Percentiles rank a stretch among this genome's conserved stretches.
Evolutionary conservation across 2,329 filamentous ascomycete species (phyloP).

Genomic region (Claviceps pusilla): DNA sequence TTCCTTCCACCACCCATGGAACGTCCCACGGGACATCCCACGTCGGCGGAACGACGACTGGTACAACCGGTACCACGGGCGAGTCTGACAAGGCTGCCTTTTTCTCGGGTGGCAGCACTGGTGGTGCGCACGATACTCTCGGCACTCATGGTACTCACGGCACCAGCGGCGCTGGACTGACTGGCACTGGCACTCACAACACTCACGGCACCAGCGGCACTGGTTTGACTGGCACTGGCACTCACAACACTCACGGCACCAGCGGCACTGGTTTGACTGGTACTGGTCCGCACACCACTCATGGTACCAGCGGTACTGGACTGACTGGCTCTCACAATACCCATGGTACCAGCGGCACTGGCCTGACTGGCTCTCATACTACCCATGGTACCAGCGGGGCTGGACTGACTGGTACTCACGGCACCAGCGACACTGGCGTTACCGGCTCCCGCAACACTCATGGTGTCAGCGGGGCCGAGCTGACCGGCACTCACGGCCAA

Average conservation of each 20-base stretch:
- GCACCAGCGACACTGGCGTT: constrained; percentile 1
- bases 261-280: constrained; percentile 1
- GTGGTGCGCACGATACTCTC: constrained; percentile 14
- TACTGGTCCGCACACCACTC: constrained; percentile 7
- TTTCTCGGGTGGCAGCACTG: background rate
- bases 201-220: background rate
- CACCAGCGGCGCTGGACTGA: background rate
- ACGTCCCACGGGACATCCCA: background rate
- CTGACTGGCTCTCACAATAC: constrained; percentile 9
- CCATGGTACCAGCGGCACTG: constrained; percentile 16
- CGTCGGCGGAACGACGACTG: background rate
- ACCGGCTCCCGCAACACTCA: background rate
- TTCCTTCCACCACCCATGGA: background rate
- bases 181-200: constrained; percentile 7
- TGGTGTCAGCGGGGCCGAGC: background rate
- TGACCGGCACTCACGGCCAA: background rate
- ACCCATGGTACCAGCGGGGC: constrained; percentile 17
- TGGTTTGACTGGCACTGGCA: constrained; percentile 3
- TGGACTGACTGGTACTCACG: background rate
- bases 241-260: constrained; percentile 1
- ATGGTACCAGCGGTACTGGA: background rate
- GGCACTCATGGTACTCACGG: constrained; percentile 14
- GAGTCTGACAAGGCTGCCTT: constrained; percentile 10
- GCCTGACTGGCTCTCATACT: constrained; percentile 7
- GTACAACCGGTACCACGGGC: constrained; percentile 1